phyloP scores from a whole-genome alignment of 306 rosid genomes.

The Fragaria ananassa region DNA sequence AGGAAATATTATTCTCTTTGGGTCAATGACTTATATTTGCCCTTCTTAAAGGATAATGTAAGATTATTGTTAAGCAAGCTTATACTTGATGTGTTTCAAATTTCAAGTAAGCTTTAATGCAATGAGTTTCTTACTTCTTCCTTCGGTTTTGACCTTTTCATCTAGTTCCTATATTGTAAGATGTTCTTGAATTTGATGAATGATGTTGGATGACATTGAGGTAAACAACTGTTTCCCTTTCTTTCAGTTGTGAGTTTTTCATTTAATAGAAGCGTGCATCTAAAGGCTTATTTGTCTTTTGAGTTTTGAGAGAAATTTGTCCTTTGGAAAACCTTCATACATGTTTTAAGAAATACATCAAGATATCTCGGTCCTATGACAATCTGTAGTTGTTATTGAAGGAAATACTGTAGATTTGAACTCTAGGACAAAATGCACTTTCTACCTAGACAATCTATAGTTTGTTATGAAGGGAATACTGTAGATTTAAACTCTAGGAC shows the following conservation, averaged over 20 bases:
- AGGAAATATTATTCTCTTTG: conserved; percentile 17
- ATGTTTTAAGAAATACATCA: background rate
- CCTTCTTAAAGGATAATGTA: background rate
- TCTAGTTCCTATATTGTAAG: conserved; percentile 3
- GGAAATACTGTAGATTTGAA: background rate
- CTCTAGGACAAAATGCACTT: background rate
- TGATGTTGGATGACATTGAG: background rate
- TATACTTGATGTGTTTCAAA: conserved; percentile 3
- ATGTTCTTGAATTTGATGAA: background rate
- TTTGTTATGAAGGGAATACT: background rate
- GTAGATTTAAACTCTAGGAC: background rate
- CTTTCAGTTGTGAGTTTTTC: background rate
- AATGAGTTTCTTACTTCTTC: background rate
- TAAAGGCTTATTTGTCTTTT: background rate
- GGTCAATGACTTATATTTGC: conserved; percentile 1
- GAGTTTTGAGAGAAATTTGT: background rate
- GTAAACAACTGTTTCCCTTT: background rate
- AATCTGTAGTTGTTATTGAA: background rate
- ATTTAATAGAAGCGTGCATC: too few relatives aligned
- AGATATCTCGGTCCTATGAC: background rate
- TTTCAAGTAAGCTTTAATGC: conserved; percentile 1
- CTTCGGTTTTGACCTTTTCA: background rate
- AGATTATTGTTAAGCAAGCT: conserved; percentile 10
- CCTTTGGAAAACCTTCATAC: background rate
- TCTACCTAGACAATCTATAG: background rate